Base-by-base conservation (phyloP, 1,139 yeast species). In the Scheffersomyces insectosa region DNA sequence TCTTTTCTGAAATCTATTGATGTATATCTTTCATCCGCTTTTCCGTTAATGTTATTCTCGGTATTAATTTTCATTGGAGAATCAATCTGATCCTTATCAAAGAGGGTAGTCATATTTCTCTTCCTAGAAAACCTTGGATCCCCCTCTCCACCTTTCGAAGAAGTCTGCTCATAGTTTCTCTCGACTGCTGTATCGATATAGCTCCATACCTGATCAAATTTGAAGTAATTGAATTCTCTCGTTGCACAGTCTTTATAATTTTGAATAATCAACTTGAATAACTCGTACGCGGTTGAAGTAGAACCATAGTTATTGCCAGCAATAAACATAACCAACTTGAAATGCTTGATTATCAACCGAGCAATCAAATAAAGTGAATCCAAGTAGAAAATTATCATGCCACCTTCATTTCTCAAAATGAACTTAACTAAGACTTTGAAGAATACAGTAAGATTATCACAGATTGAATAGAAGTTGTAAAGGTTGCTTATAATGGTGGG, bases 401-500 rank as follows among this genome's bases (percentile, higher is more conserved):
- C 72, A 9, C 72, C 70, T 40, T 73, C 77, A 53, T 75, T 75
- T 38, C 59, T 65, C 42, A 75, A 57, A 3, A 74, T 54, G 14
- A 60, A 61, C 35, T 65, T 68, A 12, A 77, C 52, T n/a, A 78
- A 51, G 0, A 60, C 67, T 38, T 66, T 62, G 54, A 77, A 70
- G 47, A 78, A 75, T 1, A 68, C 73, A 0, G 79, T 65, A 23
- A 75, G 51, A 40, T 69, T 65, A 44, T 68, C 69, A 43, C 72
- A 62, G 37, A 55, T 41, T 3, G 65, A 49, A 53, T 68, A 70
- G 39, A 72, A 53, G 36, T 64, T 48, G 59, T 70, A 71, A 40
- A 73, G 54, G 30, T 57, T 45, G 12, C 72, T 52, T 3, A 78
- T 50, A 5, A 63, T 61, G 3, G 53, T 48, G 2, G 75, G 69